These are phyloP conservation scores for Lyophyllum shimeji DNA, from an alignment of 768 basidiomycete genomes.

Conservation along the genomic window DNA sequence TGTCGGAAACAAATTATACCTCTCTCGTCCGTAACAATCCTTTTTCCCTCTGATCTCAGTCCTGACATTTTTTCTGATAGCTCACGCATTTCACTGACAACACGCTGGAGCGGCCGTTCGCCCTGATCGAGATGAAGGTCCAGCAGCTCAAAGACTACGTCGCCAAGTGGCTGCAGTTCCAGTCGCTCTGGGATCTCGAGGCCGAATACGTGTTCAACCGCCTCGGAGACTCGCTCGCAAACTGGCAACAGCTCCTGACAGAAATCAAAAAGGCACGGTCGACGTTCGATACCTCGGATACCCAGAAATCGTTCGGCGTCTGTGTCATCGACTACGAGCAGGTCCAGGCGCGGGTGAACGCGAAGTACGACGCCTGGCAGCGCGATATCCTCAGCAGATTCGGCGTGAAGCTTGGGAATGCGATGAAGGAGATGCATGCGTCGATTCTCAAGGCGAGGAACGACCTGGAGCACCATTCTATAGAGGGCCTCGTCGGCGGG, in stretches of 20 bases:
- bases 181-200: constrained; percentile 98
- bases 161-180: constrained; percentile 98
- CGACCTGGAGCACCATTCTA: constrained; percentile 94
- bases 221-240: constrained; percentile 88
- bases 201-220: constrained; percentile 95
- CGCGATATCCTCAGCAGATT: constrained; percentile 90
- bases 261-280: constrained; percentile 97
- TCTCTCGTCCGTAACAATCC: constrained; percentile 59
- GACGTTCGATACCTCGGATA: constrained; percentile 96
- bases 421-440: constrained; percentile 98
- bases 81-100: constrained; percentile 72
- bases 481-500: constrained; percentile 81
- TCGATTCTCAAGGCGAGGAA: constrained; percentile 90
- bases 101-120: constrained; percentile 79
- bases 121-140: constrained; percentile 84
- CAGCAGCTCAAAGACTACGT: constrained; percentile 89
- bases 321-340: constrained; percentile 97
- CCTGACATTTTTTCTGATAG: constrained; percentile 33
- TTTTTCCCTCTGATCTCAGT: neutral
- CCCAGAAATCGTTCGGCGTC: constrained; percentile 87
- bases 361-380: constrained; percentile 99
- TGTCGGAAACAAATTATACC: constrained; percentile 76
- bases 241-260: constrained; percentile 94
- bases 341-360: constrained; percentile 95
- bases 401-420: constrained; percentile 88